Percentiles rank a stretch among this genome's conserved stretches.
Evolutionary conservation across 331 rosid genomes (phyloP).

Genomic region (Rhamnella rubrinervis): DNA sequence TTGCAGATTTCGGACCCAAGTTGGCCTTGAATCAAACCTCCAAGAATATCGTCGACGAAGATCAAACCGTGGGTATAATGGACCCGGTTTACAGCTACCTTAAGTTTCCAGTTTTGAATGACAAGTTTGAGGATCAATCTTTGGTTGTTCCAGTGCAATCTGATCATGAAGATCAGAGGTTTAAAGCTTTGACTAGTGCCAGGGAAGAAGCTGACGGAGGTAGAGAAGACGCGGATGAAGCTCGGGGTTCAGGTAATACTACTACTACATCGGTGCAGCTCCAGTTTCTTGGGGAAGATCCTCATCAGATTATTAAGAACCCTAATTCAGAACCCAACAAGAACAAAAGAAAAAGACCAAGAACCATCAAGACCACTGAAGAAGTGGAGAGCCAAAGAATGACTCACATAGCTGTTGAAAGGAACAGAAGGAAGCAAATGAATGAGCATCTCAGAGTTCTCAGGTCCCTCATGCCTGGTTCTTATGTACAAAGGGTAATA

Average conservation of each 20-base stretch:
- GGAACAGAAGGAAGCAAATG: slow-evolving; percentile 95
- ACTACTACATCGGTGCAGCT: slow-evolving; percentile 36
- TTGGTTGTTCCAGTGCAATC: slow-evolving; percentile 22
- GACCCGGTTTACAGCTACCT: slow-evolving; percentile 76
- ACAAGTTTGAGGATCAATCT: slow-evolving; percentile 42
- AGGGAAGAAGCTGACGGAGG: slow-evolving; percentile 20
- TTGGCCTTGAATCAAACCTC: slow-evolving; percentile 57
- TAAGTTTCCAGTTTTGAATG: slow-evolving; percentile 83
- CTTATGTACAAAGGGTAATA: slow-evolving; percentile 92
- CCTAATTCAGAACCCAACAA: slow-evolving; percentile 33
- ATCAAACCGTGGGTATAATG: slow-evolving; percentile 26
- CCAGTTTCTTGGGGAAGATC: slow-evolving; percentile 46
- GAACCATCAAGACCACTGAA: slow-evolving; percentile 70
- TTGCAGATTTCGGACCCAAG: slow-evolving; percentile 97
- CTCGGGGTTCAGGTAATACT: slow-evolving; percentile 46
- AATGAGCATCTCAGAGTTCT: slow-evolving; percentile 96
- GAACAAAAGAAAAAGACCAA: slow-evolving; percentile 78
- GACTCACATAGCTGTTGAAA: slow-evolving; percentile 96
- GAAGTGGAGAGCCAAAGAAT: slow-evolving; percentile 97
- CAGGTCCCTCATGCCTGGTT: slow-evolving; percentile 97
- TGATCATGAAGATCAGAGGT: slow-evolving; percentile 27
- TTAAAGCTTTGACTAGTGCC: slow-evolving; percentile 17
- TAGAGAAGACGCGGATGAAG: slow-evolving; percentile 28
- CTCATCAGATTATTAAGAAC: slow-evolving; percentile 25
- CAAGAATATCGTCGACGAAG: slow-evolving; percentile 40